These are phyloP conservation scores for Manihot esculenta DNA, from an alignment of 441 rosid genomes.

Conservation along the genomic window DNA sequence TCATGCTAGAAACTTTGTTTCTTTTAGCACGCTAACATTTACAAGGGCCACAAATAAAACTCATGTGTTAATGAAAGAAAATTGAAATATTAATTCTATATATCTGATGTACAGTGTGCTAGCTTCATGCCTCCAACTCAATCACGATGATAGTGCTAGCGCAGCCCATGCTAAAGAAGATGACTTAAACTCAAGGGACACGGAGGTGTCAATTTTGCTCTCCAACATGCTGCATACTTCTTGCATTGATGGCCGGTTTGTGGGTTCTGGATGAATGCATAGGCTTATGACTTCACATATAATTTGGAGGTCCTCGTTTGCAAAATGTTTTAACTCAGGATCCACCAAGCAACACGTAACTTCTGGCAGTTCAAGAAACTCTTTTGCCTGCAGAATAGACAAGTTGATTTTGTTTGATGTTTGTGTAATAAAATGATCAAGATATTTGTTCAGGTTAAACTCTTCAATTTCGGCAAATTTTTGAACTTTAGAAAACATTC, in stretches of 20 bases:
- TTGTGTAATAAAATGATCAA: too few species aligned
- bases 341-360: constrained; percentile 79
- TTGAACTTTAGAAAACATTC: not conserved
- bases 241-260: constrained; percentile 61
- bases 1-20: constrained; percentile 27
- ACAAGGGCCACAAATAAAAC: constrained; percentile 21
- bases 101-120: constrained; percentile 49
- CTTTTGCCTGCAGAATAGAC: constrained; percentile 69
- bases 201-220: constrained; percentile 69
- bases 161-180: constrained; percentile 99
- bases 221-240: constrained; percentile 62
- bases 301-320: constrained; percentile 64
- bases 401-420: not conserved
- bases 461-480: not conserved
- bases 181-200: constrained; percentile 71
- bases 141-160: constrained; percentile 77
- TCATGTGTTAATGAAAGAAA: not conserved
- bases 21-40: constrained; percentile 33
- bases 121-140: constrained; percentile 28
- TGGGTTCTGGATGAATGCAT: constrained; percentile 59
- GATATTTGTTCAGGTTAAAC: not conserved
- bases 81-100: constrained; percentile 24
- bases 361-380: constrained; percentile 74
- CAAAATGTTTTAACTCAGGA: constrained; percentile 85
- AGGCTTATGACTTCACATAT: constrained; percentile 74